phyloP scores from a whole-genome alignment of 2,329 filamentous ascomycete genomes.

The Aspergillus transmontanensis region DNA sequence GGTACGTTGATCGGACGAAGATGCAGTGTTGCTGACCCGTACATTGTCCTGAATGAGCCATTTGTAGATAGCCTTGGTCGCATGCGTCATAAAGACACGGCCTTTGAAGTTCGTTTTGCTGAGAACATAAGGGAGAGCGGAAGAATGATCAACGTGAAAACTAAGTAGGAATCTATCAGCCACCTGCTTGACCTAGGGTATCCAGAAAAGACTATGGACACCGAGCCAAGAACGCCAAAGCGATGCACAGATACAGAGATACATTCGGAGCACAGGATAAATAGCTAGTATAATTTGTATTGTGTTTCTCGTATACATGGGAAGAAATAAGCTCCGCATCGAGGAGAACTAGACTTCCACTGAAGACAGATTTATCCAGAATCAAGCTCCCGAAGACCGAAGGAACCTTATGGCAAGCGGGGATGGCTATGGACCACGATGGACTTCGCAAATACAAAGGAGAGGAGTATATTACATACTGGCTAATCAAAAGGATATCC shows the following conservation, averaged over 20 bases:
- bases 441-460: conserved; percentile 19
- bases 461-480: conserved; percentile 69
- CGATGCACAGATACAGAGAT: conserved; percentile 21
- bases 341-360: conserved; percentile 8
- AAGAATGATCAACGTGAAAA: conserved; percentile 99
- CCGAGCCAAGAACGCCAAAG: conserved; percentile 12
- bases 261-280: conserved; percentile 21
- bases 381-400: conserved; percentile 2
- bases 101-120: conserved; percentile 98
- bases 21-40: conserved; percentile 73
- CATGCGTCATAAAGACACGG: conserved; percentile 98
- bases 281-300: conserved; percentile 33
- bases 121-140: conserved; percentile 94
- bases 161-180: conserved; percentile 53
- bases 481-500: conserved; percentile 95
- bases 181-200: conserved; percentile 9
- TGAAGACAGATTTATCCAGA: conserved; percentile 1
- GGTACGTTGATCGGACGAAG: conserved; percentile 63
- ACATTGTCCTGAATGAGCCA: conserved; percentile 98
- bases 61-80: conserved; percentile 99
- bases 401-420: conserved; percentile 9
- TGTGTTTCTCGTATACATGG: conserved; percentile 42
- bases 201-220: conserved; percentile 6
- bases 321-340: conserved; percentile 3
- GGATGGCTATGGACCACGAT: conserved; percentile 7